A percentile compares a stretch with the other conserved stretches of the same genome.
Conservation (phyloP, 371 early-diverging fungal genomes). For the Lichtheimia hyalospora region DNA sequence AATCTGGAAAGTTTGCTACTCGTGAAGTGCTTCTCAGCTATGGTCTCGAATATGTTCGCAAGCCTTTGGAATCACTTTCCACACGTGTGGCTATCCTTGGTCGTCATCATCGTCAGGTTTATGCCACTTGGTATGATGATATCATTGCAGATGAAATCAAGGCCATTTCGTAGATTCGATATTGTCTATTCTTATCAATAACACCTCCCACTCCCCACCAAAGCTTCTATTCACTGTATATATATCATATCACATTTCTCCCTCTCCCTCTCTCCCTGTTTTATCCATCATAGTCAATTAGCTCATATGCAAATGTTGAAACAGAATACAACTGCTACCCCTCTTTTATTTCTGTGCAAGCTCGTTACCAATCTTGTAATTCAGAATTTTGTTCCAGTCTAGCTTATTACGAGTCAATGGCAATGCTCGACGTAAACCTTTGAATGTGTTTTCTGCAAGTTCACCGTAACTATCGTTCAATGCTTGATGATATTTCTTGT, state of each 20-base stretch:
- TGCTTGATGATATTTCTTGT: constrained; percentile 78
- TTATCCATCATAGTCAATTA: too few relatives aligned
- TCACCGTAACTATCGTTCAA: constrained; percentile 83
- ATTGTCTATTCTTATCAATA: too few relatives aligned
- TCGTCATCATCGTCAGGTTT: constrained; percentile 69
- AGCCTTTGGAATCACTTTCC: constrained; percentile 53
- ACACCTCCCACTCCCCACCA: too few relatives aligned
- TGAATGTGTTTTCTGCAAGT: constrained; percentile 86
- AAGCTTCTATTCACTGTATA: background rate
- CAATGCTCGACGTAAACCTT: constrained; percentile 84
- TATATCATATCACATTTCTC: constrained; percentile 1
- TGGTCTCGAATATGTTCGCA: constrained; percentile 64
- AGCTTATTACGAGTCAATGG: constrained; percentile 91
- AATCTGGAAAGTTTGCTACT: constrained; percentile 47
- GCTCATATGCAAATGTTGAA: too few relatives aligned
- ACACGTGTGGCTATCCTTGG: constrained; percentile 47
- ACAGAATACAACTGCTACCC: background rate
- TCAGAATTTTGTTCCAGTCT: constrained; percentile 86
- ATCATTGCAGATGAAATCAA: constrained; percentile 34
- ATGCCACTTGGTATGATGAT: constrained; percentile 63
- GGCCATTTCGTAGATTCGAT: background rate
- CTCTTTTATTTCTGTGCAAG: constrained; percentile 37
- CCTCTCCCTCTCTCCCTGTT: too few relatives aligned
- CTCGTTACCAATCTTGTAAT: constrained; percentile 61
- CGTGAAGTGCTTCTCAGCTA: constrained; percentile 48